These are phyloP conservation scores for Proliferodiscus dingleyae DNA, from an alignment of 2,329 filamentous ascomycete species.

Conservation along the genomic window DNA sequence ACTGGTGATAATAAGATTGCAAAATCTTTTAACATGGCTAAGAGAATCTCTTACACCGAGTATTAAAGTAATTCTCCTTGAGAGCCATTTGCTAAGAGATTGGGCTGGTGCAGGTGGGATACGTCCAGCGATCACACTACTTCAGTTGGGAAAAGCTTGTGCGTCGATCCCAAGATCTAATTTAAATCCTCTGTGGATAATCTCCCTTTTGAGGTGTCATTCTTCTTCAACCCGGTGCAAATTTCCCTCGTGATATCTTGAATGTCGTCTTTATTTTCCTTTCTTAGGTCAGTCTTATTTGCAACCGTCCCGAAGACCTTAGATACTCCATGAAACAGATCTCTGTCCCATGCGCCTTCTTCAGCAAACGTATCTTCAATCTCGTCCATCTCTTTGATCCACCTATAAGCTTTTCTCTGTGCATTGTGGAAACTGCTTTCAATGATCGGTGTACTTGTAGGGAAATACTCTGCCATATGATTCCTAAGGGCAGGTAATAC, in stretches of 20 bases:
- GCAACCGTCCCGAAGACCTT: constrained; percentile 57
- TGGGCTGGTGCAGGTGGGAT: too few species aligned
- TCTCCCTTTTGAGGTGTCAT: constrained; percentile 1
- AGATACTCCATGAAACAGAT: constrained; percentile 53
- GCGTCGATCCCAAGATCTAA: too few species aligned
- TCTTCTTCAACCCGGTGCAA: neutral
- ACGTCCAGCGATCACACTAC: too few species aligned
- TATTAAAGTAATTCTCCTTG: too few species aligned
- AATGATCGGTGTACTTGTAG: neutral
- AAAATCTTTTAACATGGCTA: too few species aligned
- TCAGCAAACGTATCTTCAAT: constrained; percentile 60
- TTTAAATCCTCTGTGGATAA: neutral
- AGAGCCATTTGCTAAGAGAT: too few species aligned
- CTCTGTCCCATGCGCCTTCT: constrained; percentile 54
- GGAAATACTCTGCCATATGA: constrained; percentile 9
- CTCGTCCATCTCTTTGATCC: constrained; percentile 71
- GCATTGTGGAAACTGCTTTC: constrained; percentile 6
- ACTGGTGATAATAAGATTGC: too few species aligned
- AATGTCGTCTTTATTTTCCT: constrained; percentile 28
- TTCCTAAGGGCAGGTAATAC: constrained; percentile 40
- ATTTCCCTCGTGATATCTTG: constrained; percentile 1
- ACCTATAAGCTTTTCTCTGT: constrained; percentile 62
- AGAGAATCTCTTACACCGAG: too few species aligned
- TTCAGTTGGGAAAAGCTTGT: too few species aligned
- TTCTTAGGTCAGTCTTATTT: neutral